phyloP scores from a whole-genome alignment of 2,329 filamentous ascomycete genomes.

The Scopulariopsis brevicaulis region DNA sequence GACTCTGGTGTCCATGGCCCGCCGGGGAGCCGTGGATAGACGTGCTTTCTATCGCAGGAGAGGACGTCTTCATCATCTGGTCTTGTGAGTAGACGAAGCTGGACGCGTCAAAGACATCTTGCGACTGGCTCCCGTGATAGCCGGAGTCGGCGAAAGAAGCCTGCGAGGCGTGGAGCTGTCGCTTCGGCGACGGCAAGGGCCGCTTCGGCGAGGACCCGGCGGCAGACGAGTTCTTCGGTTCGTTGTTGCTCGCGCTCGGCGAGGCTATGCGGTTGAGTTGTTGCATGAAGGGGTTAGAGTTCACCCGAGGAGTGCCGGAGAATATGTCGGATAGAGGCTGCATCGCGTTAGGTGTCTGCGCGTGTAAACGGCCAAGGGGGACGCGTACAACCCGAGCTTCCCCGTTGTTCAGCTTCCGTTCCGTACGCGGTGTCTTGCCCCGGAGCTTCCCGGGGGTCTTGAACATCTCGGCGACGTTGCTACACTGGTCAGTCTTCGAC shows the following conservation, averaged over 20 bases:
- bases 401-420: constrained; percentile 44
- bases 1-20: constrained; percentile 7
- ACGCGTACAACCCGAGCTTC: constrained; percentile 53
- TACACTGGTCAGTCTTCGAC: constrained; percentile 21
- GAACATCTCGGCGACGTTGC: constrained; percentile 89
- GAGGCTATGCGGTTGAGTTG: constrained; percentile 37
- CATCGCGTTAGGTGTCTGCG: constrained; percentile 14
- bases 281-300: constrained; percentile 41
- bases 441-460: constrained; percentile 81
- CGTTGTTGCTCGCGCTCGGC: constrained; percentile 31
- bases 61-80: not conserved
- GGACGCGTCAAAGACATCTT: not conserved
- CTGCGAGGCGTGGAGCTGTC: not conserved
- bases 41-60: not conserved
- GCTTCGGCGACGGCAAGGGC: constrained; percentile 11
- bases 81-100: not conserved
- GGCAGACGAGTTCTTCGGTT: constrained; percentile 1
- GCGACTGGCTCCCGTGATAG: constrained; percentile 56
- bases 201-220: constrained; percentile 6
- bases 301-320: constrained; percentile 41
- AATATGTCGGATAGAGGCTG: constrained; percentile 51
- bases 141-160: constrained; percentile 47
- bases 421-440: constrained; percentile 68
- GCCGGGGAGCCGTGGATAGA: not conserved
- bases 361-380: not conserved